phyloP scores from a whole-genome alignment of 345 rosid genomes.

The Limnanthes douglasii region DNA sequence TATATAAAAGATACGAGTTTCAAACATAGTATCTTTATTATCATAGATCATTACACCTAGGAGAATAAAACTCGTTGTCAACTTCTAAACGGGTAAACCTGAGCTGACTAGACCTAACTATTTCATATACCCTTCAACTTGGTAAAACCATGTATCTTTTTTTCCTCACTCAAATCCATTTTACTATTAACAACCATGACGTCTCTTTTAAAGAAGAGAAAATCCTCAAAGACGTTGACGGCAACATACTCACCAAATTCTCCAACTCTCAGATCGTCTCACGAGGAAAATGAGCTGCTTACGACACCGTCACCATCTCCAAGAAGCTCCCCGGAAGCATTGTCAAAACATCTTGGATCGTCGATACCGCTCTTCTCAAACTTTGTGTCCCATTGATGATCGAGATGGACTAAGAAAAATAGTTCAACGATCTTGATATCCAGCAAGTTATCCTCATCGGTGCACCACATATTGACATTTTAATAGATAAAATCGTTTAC shows the following conservation, averaged over 20 bases:
- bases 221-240: slow-evolving; percentile 29
- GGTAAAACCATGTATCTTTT: too few relatives aligned
- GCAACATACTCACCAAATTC: slow-evolving; percentile 25
- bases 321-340: slow-evolving; percentile 52
- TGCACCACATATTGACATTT: slow-evolving; percentile 18
- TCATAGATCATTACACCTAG: too few relatives aligned
- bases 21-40: too few relatives aligned
- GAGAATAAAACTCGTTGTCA: too few relatives aligned
- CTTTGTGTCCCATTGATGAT: slow-evolving; percentile 55
- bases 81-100: too few relatives aligned
- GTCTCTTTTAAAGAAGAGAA: not conserved
- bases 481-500: too few relatives aligned
- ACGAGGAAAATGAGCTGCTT: slow-evolving; percentile 25
- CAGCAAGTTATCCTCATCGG: slow-evolving; percentile 66
- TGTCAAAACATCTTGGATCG: slow-evolving; percentile 80
- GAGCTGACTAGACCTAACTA: too few relatives aligned
- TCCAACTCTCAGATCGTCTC: slow-evolving; percentile 22
- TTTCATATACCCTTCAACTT: too few relatives aligned
- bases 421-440: slow-evolving; percentile 39
- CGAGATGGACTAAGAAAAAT: slow-evolving; percentile 66
- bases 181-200: not conserved
- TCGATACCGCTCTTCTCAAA: slow-evolving; percentile 52
- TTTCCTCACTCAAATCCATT: slow-evolving; percentile 1
- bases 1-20: too few relatives aligned
- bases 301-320: slow-evolving; percentile 32